Evolutionary conservation across 2,329 filamentous ascomycete species (phyloP).

Genomic region (Epichloe elymi): DNA sequence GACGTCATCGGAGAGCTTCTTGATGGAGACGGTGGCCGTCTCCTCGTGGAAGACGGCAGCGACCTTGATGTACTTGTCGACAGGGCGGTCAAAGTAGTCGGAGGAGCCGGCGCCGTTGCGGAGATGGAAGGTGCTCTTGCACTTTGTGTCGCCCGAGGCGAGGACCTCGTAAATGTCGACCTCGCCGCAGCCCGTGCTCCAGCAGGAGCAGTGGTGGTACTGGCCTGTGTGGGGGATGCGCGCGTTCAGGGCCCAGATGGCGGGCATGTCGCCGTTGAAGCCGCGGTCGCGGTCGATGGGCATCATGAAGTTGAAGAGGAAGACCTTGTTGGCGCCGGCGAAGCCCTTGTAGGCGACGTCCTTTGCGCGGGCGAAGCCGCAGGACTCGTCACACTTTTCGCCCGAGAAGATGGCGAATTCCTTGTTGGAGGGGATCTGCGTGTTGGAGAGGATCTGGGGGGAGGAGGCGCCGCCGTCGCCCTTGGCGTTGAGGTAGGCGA

Average conservation of each 20-base stretch:
- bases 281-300: conserved; percentile 40
- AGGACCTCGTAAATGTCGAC: conserved; percentile 66
- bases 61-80: conserved; percentile 44
- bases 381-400: conserved; percentile 27
- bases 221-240: conserved; percentile 55
- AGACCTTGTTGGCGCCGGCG: conserved; percentile 54
- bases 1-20: conserved; percentile 30
- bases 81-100: conserved; percentile 59
- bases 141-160: conserved; percentile 46
- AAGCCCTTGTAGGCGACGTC: conserved; percentile 50
- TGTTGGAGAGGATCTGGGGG: conserved; percentile 26
- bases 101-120: conserved; percentile 50
- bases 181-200: conserved; percentile 56
- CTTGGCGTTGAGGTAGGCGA: conserved; percentile 31
- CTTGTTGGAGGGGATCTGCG: conserved; percentile 26
- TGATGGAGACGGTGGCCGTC: conserved; percentile 41
- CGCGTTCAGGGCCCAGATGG: conserved; percentile 64
- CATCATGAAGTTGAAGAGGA: conserved; percentile 65
- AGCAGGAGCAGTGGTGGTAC: conserved; percentile 62
- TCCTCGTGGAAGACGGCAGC: conserved; percentile 47
- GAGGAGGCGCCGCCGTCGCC: conserved; percentile 25
- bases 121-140: conserved; percentile 59
- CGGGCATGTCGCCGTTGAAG: conserved; percentile 53
- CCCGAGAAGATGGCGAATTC: conserved; percentile 35
- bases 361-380: conserved; percentile 30